Evolutionary conservation across 768 basidiomycete genomes (phyloP), one percentile per base, ranked within the genome.

Genomic region (Pholiota molesta): DNA sequence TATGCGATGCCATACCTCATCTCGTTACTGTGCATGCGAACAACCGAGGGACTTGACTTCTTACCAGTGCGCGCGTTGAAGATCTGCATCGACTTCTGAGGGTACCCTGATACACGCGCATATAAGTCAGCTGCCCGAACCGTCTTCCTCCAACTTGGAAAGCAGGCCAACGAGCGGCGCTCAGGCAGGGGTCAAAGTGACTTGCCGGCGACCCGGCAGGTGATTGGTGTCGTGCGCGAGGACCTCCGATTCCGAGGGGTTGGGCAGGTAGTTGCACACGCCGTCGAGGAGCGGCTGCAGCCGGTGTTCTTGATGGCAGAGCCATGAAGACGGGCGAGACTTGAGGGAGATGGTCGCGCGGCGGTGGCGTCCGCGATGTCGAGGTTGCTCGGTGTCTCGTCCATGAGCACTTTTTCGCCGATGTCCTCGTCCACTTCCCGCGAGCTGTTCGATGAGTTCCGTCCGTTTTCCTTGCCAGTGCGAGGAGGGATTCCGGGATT

Each of bases 11-110:
- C 83, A 39, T 55, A 92, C 93, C 87, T 99, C 97, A 99, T 98
- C 75, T 99, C 97, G 66, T 99, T 93, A 74, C 91, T 92, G 75
- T 99, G 97, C 97, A 99, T 97, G 61, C 95, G 86, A 60, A 99
- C 66, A 99, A 78, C 39, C 96, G 84, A 2, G 97, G 96, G 11
- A 99, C 77, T 99, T 98, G 76, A 97, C 77, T 89, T 94, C 84
- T 98, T 99, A 49, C 96, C 97, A 21, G 95, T 95, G 42, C 96
- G 83, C 9, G 92, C 94, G 70, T 99, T 97, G 77, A 83, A 95
- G 67, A 99, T 95, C 61, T 88, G 82, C 65, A 83, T 85, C 2
- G 92, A 87, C 76, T 92, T 92, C 78, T 95, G 74, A 99, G 74
- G 40, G 86, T 92, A 31, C 97, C 97, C 74, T 99, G 97, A 70